phyloP scores from a whole-genome alignment of 768 basidiomycete genomes.

The Mycena metata region DNA sequence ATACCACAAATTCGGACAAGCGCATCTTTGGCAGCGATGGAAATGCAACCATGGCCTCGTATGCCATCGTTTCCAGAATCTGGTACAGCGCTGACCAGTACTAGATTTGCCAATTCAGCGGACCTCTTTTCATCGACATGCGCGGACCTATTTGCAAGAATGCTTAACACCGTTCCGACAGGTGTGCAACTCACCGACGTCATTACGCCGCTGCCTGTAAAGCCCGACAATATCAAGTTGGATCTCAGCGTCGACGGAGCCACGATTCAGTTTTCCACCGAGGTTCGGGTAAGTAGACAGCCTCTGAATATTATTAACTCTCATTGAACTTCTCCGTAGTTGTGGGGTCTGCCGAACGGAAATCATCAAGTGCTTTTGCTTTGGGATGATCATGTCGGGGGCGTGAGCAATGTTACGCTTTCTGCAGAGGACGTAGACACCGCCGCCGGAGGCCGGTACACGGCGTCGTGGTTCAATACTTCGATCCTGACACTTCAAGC shows the following conservation, averaged over 20 bases:
- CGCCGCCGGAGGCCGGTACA: not conserved
- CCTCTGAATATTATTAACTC: not conserved
- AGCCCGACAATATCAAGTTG: not conserved
- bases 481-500: not conserved
- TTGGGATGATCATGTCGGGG: slow-evolving; percentile 23
- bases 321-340: not conserved
- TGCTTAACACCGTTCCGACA: slow-evolving; percentile 16
- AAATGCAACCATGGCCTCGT: slow-evolving; percentile 54
- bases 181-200: slow-evolving; percentile 21
- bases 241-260: not conserved
- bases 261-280: not conserved
- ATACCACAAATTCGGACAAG: slow-evolving; percentile 52
- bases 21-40: slow-evolving; percentile 53
- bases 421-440: not conserved
- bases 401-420: not conserved
- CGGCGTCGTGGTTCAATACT: not conserved
- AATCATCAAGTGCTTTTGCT: not conserved
- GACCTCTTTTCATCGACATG: slow-evolving; percentile 16
- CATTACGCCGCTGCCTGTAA: slow-evolving; percentile 6
- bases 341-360: slow-evolving; percentile 16
- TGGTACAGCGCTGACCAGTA: not conserved
- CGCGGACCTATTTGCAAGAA: slow-evolving; percentile 11
- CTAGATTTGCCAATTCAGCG: slow-evolving; percentile 16
- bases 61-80: not conserved
- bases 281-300: not conserved